Percentiles rank a stretch among this genome's conserved stretches.
Evolutionary conservation across 176 grass and related monocot species (phyloP).

Genomic region (Carex cristatella): DNA sequence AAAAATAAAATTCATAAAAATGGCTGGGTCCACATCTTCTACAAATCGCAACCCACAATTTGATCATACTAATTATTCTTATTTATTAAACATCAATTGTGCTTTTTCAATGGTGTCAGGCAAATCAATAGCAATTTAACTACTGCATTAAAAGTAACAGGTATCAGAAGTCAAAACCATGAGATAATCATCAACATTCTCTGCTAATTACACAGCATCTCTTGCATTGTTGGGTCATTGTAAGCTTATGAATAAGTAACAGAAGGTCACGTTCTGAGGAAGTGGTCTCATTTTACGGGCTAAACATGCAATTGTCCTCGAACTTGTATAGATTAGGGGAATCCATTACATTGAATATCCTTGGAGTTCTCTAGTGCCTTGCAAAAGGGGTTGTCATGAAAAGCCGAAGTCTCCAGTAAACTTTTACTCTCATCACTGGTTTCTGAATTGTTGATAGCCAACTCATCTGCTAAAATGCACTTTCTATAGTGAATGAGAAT

Average conservation of each 20-base stretch:
- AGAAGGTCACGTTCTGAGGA: neutral
- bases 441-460: slow-evolving; percentile 39
- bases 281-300: neutral
- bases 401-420: slow-evolving; percentile 49
- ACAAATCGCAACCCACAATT: neutral
- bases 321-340: neutral
- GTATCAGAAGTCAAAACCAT: neutral
- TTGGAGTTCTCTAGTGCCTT: slow-evolving; percentile 80
- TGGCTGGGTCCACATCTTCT: neutral
- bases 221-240: neutral
- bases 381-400: slow-evolving; percentile 90
- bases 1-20: neutral
- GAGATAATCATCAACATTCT: neutral
- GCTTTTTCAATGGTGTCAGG: neutral
- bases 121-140: neutral
- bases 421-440: slow-evolving; percentile 36
- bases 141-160: neutral
- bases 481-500: slow-evolving; percentile 88
- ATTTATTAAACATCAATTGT: neutral
- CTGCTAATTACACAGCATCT: neutral
- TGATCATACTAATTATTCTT: neutral
- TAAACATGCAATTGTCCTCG: neutral
- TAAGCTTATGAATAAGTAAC: slow-evolving; percentile 4
- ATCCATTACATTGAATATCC: slow-evolving; percentile 77
- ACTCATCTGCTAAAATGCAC: slow-evolving; percentile 47